Conservation (phyloP, 2,329 filamentous ascomycete genomes). For the Cercospora janseana region DNA sequence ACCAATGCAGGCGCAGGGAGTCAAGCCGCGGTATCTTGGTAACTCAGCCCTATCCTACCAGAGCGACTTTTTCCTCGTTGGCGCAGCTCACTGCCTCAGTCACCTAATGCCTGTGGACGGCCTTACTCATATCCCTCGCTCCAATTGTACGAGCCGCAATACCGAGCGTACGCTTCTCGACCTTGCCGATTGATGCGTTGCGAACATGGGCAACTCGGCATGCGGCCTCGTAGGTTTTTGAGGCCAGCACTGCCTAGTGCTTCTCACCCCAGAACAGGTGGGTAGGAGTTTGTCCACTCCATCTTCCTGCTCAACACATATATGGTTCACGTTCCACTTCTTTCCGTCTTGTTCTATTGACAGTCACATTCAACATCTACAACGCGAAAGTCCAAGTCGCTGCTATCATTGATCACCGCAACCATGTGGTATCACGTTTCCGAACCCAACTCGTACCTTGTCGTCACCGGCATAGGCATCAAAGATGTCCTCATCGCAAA, state of each 20-base stretch:
- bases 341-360: not conserved
- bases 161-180: constrained; percentile 1
- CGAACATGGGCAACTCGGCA: too few relatives aligned
- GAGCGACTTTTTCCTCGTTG: constrained; percentile 2
- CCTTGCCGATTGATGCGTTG: constrained; percentile 2
- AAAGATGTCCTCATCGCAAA: constrained; percentile 74
- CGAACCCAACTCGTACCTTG: constrained; percentile 78
- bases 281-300: constrained; percentile 4
- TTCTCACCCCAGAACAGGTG: not conserved
- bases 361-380: too few relatives aligned
- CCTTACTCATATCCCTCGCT: not conserved
- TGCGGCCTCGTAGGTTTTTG: not conserved
- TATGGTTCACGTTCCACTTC: not conserved
- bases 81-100: constrained; percentile 6
- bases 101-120: not conserved
- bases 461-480: constrained; percentile 67
- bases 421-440: constrained; percentile 56
- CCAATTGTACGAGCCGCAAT: constrained; percentile 6
- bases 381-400: too few relatives aligned
- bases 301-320: too few relatives aligned
- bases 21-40: constrained; percentile 1
- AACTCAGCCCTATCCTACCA: constrained; percentile 3
- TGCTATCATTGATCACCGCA: too few relatives aligned
- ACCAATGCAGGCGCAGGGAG: not conserved
- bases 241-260: constrained; percentile 5